Conservation (phyloP, 139 green algal genomes). For the Microglena sp. region DNA sequence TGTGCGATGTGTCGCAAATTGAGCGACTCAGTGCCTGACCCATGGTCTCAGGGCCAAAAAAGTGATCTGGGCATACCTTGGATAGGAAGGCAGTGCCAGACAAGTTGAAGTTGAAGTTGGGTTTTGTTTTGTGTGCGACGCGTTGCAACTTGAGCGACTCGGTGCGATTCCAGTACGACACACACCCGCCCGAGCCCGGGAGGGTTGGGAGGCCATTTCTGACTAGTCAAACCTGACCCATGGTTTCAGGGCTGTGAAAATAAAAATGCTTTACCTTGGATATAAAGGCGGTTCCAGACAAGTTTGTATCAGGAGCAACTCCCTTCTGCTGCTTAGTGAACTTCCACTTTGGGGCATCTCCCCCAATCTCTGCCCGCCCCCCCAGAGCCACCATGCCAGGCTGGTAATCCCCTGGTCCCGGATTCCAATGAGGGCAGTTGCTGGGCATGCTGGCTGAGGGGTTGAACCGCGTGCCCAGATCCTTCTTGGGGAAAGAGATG, state of each 20-base stretch:
- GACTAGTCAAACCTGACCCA: neutral
- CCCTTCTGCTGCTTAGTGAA: conserved; percentile 11
- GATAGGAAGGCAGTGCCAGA: conserved; percentile 2
- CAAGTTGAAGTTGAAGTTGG: conserved; percentile 16
- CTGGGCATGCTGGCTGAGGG: conserved; percentile 8
- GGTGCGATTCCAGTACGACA: neutral
- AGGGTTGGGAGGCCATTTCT: conserved; percentile 2
- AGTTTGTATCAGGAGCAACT: neutral
- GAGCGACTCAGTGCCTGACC: too few relatives aligned
- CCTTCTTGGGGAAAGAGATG: neutral
- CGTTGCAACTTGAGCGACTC: conserved; percentile 6
- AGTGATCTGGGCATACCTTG: too few relatives aligned
- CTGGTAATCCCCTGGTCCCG: conserved; percentile 23
- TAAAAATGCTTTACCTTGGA: conserved; percentile 13
- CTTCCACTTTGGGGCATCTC: conserved; percentile 3
- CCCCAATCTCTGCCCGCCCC: neutral
- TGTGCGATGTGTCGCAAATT: too few relatives aligned
- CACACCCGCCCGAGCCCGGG: neutral
- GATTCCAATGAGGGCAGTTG: conserved; percentile 25
- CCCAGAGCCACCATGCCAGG: neutral
- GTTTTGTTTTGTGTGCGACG: neutral
- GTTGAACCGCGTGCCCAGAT: conserved; percentile 14
- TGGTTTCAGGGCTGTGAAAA: too few relatives aligned
- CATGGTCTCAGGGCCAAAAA: too few relatives aligned
- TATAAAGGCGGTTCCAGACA: conserved; percentile 14